Evolutionary conservation across 2,329 filamentous ascomycete genomes (phyloP), one percentile per base, ranked within the genome.

Genomic region (Pyrenophora tritici-repentis): DNA sequence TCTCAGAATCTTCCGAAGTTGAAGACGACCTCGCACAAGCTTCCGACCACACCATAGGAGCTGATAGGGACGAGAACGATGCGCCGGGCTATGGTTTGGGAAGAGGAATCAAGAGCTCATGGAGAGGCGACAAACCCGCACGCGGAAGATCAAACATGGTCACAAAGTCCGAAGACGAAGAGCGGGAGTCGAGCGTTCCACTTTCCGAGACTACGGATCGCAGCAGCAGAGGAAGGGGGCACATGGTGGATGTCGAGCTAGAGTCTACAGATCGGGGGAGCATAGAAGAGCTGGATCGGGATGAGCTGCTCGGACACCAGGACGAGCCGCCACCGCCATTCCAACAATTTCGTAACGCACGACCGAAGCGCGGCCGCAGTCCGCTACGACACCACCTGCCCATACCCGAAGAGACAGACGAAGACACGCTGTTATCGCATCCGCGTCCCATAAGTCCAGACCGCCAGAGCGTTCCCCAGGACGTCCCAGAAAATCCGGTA

Each of bases 211-310:
- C 70, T 6, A 76, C 75, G 49, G 67, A 48, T 63, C 73, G 65
- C 52, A 78, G 79, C 62, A 78, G 76, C 50, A 86, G 81, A 70
- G 85, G 83, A 12, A 89, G 86, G 67, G 83, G 77, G 6, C 78
- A 78, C 49, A 86, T 99, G 82, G 91, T 94, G 6, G 92, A 97
- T 69, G 83, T 97, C 40, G 90, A 91, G 24, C 81, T 97, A 16
- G 90, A 92, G 58, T 85, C 85, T 53, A 85, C 83, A 4, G 72
- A 83, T 47, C 73, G 74, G 43, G 76, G 73, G 43, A 78, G 75
- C 54, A 62, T 70, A 35, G 73, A 77, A 50, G 73, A 78, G 47
- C 68, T 78, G 39, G 64, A 71, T 10, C 56, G 58, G 29, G 53
- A 63, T 22, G 64, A 52, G 63, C 67, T 56, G 60, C 72, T 50